phyloP scores from a whole-genome alignment of 352 stramenopile species.

The Phytophthora lateralis region DNA sequence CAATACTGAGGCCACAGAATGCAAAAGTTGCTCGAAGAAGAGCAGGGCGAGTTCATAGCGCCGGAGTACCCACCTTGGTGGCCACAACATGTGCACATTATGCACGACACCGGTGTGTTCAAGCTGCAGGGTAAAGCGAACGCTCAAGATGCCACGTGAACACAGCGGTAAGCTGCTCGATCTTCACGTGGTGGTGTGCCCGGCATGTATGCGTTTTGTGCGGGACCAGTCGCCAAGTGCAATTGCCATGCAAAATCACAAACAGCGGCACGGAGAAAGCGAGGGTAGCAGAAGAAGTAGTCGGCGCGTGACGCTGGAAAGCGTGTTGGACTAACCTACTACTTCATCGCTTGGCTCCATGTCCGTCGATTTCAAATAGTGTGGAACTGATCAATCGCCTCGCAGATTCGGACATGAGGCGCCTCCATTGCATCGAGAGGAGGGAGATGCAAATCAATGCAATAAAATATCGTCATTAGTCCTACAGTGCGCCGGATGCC shows the following conservation, averaged over 20 bases:
- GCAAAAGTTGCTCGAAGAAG: constrained; percentile 8
- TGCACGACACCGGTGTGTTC: constrained; percentile 7
- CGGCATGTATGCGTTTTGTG: constrained; percentile 10
- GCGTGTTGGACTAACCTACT: no score
- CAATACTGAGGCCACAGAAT: neutral
- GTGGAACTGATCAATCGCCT: neutral
- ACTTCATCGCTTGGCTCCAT: no score
- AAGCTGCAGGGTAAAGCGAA: constrained; percentile 11
- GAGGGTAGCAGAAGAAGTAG: no score
- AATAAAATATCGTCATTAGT: no score
- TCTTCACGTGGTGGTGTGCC: constrained; percentile 9
- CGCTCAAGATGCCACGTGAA: constrained; percentile 4
- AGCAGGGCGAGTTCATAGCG: constrained; percentile 1
- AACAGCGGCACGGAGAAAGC: neutral
- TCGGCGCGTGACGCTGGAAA: no score
- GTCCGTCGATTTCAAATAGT: constrained; percentile 1
- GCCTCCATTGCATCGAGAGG: constrained; percentile 3
- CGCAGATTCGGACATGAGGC: constrained; percentile 1
- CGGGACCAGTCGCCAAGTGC: neutral
- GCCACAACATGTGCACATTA: constrained; percentile 4
- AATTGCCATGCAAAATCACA: constrained; percentile 3
- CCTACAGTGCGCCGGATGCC: no score
- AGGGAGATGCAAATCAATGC: no score
- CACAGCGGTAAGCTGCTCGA: constrained; percentile 3
- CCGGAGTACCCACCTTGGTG: constrained; percentile 1